These are phyloP conservation scores for Albophoma yamanashiensis DNA, from an alignment of 2,329 filamentous ascomycete genomes.

Conservation along the genomic window DNA sequence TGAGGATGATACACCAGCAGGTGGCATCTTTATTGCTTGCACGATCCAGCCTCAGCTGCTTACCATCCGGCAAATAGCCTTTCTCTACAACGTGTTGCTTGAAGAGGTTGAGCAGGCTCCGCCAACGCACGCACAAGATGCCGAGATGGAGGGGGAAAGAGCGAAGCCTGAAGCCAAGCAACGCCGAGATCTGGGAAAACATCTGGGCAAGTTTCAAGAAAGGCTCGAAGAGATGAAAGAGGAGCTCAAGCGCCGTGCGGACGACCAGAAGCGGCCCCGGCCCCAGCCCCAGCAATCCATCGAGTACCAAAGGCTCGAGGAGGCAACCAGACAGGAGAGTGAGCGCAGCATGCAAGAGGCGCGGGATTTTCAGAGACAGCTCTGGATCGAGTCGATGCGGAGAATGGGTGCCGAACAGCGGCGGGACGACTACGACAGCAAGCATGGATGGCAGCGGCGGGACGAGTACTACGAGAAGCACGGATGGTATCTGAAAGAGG, in stretches of 20 bases:
- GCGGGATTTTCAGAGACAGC: slow-evolving; percentile 4
- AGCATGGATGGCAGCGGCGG: slow-evolving; percentile 5
- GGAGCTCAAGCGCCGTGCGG: neutral
- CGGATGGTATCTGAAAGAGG: slow-evolving; percentile 15
- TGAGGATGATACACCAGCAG: neutral
- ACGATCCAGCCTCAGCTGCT: slow-evolving; percentile 3
- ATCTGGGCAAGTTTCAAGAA: neutral
- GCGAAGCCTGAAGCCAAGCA: neutral
- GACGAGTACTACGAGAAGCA: slow-evolving; percentile 11
- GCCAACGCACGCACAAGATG: neutral
- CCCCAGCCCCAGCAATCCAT: neutral
- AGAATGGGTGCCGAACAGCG: neutral
- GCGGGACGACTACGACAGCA: slow-evolving; percentile 8
- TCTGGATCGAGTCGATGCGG: slow-evolving; percentile 9
- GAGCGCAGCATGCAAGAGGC: neutral
- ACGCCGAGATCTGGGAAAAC: neutral
- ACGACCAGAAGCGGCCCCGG: neutral
- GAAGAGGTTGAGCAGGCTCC: neutral
- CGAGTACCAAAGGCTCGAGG: neutral
- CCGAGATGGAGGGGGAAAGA: neutral
- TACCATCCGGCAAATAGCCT: neutral
- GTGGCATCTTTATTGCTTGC: slow-evolving; percentile 3
- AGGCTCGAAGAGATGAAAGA: neutral
- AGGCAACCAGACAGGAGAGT: slow-evolving; percentile 3
- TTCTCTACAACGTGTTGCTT: neutral